Percentiles rank a stretch among this genome's conserved stretches.
Evolutionary conservation across 371 early-diverging fungal species (phyloP).

Genomic region (Nematocida sp.): DNA sequence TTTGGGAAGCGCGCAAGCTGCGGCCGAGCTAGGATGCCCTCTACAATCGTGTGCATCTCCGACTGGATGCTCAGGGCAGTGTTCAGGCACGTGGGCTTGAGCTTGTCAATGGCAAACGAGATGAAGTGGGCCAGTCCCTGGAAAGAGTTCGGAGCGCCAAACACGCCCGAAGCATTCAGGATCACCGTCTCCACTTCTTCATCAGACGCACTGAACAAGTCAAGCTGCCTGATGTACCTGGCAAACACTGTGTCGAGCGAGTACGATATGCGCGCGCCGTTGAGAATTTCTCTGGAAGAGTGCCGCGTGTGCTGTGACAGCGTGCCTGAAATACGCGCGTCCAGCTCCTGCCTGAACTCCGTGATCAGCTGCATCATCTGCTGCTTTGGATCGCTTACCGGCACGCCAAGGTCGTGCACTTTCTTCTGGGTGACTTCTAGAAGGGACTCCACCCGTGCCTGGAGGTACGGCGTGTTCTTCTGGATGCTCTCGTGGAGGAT

Average conservation of each 20-base stretch:
- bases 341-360: slow-evolving; percentile 67
- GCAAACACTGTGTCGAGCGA: slow-evolving; percentile 90
- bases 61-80: slow-evolving; percentile 77
- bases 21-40: slow-evolving; percentile 53
- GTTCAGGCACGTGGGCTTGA: slow-evolving; percentile 73
- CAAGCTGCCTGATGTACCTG: slow-evolving; percentile 78
- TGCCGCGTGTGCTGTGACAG: slow-evolving; percentile 85
- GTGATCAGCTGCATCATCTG: slow-evolving; percentile 70
- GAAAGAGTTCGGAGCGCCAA: slow-evolving; percentile 76
- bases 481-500: slow-evolving; percentile 67
- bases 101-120: slow-evolving; percentile 74
- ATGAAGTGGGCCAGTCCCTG: slow-evolving; percentile 94
- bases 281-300: slow-evolving; percentile 81
- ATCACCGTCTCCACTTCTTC: slow-evolving; percentile 88
- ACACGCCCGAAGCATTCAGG: slow-evolving; percentile 76
- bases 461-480: slow-evolving; percentile 54
- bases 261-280: slow-evolving; percentile 91
- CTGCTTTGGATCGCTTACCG: slow-evolving; percentile 43
- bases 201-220: slow-evolving; percentile 90
- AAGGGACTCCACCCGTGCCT: slow-evolving; percentile 53
- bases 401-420: slow-evolving; percentile 67
- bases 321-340: slow-evolving; percentile 66
- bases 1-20: slow-evolving; percentile 73
- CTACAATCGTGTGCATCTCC: slow-evolving; percentile 72
- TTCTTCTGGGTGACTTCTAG: slow-evolving; percentile 62